Percentiles rank a stretch among this genome's conserved stretches.
Evolutionary conservation across 805 yeast genomes (phyloP).

Genomic region (Starmerella apicola): DNA sequence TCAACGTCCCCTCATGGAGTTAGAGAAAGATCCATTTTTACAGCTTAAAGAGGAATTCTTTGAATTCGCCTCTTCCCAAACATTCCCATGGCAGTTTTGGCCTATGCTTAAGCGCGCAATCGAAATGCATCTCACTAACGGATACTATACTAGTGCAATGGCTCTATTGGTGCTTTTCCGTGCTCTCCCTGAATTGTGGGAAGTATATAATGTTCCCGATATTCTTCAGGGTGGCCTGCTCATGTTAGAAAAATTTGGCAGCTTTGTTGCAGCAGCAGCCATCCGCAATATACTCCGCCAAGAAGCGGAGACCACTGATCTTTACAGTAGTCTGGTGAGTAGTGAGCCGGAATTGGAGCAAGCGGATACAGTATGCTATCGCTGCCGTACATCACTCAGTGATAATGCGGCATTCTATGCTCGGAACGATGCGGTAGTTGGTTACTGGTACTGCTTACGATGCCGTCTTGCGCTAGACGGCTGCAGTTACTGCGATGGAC

Average conservation of each 20-base stretch:
- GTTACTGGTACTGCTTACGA: slow-evolving; percentile 75
- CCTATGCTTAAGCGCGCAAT: slow-evolving; percentile 12
- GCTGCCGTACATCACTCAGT: slow-evolving; percentile 26
- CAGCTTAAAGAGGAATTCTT: slow-evolving; percentile 7
- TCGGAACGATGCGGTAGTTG: slow-evolving; percentile 34
- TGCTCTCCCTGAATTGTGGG: slow-evolving; percentile 8
- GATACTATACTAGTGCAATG: slow-evolving; percentile 13
- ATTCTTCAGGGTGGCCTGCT: slow-evolving; percentile 14
- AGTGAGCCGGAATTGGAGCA: slow-evolving; percentile 12
- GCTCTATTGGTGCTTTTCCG: slow-evolving; percentile 18
- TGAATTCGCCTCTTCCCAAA: slow-evolving; percentile 1
- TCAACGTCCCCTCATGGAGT: background rate
- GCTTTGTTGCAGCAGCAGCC: slow-evolving; percentile 42
- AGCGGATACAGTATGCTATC: slow-evolving; percentile 37
- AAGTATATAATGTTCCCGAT: slow-evolving; percentile 10
- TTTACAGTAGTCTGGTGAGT: background rate
- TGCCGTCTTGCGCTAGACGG: slow-evolving; percentile 50
- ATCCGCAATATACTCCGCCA: slow-evolving; percentile 8
- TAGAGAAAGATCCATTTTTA: slow-evolving; percentile 6
- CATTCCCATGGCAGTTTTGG: slow-evolving; percentile 19
- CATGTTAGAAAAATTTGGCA: slow-evolving; percentile 8
- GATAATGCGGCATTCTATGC: slow-evolving; percentile 23
- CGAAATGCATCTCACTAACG: slow-evolving; percentile 9
- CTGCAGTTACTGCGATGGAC: slow-evolving; percentile 70
- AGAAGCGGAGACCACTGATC: slow-evolving; percentile 2